Evolutionary conservation across 495 filamentous ascomycete species (phyloP).

Genomic region (Hyaloscypha bicolor): DNA sequence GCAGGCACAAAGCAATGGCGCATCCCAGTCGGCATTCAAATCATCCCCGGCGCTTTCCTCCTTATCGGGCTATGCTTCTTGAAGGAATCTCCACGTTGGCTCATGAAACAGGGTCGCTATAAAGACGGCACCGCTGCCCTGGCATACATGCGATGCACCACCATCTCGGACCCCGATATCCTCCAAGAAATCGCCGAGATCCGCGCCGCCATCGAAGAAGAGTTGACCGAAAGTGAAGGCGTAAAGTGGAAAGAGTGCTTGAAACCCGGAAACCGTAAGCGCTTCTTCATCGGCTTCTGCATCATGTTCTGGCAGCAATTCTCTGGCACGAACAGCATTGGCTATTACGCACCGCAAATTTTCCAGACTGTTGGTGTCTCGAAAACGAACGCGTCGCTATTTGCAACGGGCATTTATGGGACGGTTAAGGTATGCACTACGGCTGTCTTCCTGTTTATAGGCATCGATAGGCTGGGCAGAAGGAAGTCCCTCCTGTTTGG

Average conservation of each 20-base stretch:
- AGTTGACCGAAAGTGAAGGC: constrained; percentile 25
- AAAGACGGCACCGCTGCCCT: constrained; percentile 15
- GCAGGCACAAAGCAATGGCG: constrained; percentile 45
- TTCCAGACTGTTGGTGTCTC: constrained; percentile 51
- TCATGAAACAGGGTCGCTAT: constrained; percentile 21
- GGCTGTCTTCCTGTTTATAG: constrained; percentile 24
- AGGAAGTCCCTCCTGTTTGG: constrained; percentile 30
- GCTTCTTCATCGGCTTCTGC: constrained; percentile 45
- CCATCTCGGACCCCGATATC: constrained; percentile 5
- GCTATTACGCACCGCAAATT: constrained; percentile 52
- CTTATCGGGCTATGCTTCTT: constrained; percentile 26
- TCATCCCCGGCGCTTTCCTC: constrained; percentile 24
- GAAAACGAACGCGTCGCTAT: constrained; percentile 44
- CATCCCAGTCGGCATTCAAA: constrained; percentile 39
- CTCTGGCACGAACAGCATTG: constrained; percentile 53
- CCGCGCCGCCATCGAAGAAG: constrained; percentile 30
- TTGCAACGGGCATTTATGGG: constrained; percentile 59
- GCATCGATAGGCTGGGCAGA: constrained; percentile 29
- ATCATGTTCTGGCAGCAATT: constrained; percentile 59
- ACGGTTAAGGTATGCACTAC: constrained; percentile 45
- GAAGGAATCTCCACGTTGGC: constrained; percentile 31
- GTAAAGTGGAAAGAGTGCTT: constrained; percentile 27
- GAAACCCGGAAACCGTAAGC: constrained; percentile 34
- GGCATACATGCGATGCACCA: constrained; percentile 18
- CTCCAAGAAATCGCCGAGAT: constrained; percentile 31